Evolutionary conservation across 2,329 filamentous ascomycete genomes (phyloP), one percentile per base, ranked within the genome.

Genomic region (Aspergillus tamarii): DNA sequence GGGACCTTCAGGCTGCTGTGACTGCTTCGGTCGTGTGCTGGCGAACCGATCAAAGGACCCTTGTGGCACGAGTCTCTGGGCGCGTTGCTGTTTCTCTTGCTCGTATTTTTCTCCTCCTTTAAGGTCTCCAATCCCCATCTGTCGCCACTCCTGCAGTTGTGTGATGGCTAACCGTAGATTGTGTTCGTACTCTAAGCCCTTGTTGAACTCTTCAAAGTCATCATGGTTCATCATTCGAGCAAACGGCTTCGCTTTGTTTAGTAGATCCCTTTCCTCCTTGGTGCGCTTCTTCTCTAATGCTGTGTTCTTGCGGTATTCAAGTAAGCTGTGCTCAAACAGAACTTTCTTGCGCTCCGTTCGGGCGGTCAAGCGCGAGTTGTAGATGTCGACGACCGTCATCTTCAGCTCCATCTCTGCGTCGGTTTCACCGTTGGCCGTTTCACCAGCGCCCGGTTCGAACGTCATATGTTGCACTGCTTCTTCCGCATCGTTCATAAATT

Each of bases 391-490:
- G 23, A 99, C 93, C 0, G 93, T 97, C 81, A 98, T 88, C 84
- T 99, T 99, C 53, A 99, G 86, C 68, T 97, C 94, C 85, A 97
- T 96, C 78, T 99, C 95, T 0, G 95, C 93, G 72, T 99, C 95
- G 63, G 96, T 84, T 74, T 96, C 90, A 65, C 92, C 91, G 0
- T 93, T 97, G 1, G 91, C 89, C 73, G 97, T 96, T 69, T 96
- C 84, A 62, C 95, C 95, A 79, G 97, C 94, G 30, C 95, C 95
- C 0, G 95, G 94, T 62, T 98, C 94, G 73, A 99, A 99, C 67
- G 96, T 91, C 94, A 99, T 98, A 67, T 96, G 89, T 77, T 99
- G 95, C 2, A 99, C 95, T 0, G 94, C 94, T 80, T 98, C 96
- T 81, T 99, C 95, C 0, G 95, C 95, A 73, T 99, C 95, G 73